Percentiles rank a stretch among this genome's conserved stretches.
These are phyloP conservation scores for Botrytis fabae DNA, from an alignment of 2,329 filamentous ascomycete species.

Conservation along the genomic window DNA sequence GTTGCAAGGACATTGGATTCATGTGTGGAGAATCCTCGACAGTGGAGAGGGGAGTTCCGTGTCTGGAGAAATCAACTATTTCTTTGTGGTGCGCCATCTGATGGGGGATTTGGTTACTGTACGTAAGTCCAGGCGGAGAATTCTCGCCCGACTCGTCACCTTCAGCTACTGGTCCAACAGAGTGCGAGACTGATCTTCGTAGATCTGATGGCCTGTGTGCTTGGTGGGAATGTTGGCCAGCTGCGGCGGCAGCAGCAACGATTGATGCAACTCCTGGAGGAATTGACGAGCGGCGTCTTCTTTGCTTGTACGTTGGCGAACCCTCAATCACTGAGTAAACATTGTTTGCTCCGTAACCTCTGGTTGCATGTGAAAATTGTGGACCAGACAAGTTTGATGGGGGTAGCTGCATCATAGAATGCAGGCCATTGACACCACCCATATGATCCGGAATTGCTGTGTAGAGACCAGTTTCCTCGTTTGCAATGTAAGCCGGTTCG, in stretches of 20 bases:
- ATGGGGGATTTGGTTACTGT: constrained; percentile 67
- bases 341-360: constrained; percentile 69
- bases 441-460: constrained; percentile 90
- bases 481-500: constrained; percentile 95
- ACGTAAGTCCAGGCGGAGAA: constrained; percentile 74
- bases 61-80: constrained; percentile 78
- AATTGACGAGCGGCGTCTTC: constrained; percentile 88
- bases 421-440: constrained; percentile 69
- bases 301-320: constrained; percentile 97
- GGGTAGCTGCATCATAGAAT: constrained; percentile 87
- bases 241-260: constrained; percentile 59
- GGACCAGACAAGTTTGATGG: constrained; percentile 79
- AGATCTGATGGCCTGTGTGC: constrained; percentile 85
- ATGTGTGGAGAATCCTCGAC: constrained; percentile 80
- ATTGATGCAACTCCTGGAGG: constrained; percentile 73
- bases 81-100: constrained; percentile 73
- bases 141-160: constrained; percentile 76
- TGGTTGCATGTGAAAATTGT: constrained; percentile 72
- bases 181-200: constrained; percentile 84
- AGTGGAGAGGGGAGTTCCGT: constrained; percentile 85
- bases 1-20: constrained; percentile 66
- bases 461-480: constrained; percentile 95
- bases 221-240: constrained; percentile 50
- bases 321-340: constrained; percentile 97
- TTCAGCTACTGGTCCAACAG: constrained; percentile 79